Base-by-base conservation (phyloP, 495 filamentous ascomycete genomes). In the Daldinia concentrica region DNA sequence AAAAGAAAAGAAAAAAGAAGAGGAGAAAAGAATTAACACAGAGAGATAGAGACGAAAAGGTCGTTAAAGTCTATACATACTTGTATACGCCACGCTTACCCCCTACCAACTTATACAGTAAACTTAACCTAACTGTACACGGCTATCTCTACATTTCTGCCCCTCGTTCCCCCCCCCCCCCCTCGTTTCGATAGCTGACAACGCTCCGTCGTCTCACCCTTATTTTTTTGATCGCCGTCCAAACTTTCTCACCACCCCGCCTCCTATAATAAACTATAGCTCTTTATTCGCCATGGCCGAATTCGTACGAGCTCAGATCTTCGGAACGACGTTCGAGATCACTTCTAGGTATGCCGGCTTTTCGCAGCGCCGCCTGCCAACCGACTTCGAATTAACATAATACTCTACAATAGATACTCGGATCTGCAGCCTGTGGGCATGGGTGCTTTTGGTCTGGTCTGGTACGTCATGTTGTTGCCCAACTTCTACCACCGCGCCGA, bases 301-400 rank as follows among this genome's bases (percentile, higher is more conserved):
- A 90, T 99, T 99, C 84, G 93, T 98, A 75, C 92, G 95, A 80
- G 94, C 95, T 77, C 93, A 97, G 89, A 98, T 99, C 80, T 99
- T 99, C 79, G 96, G 95, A 80, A 98, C 96, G 58, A 98, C 95
- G 70, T 99, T 99, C 77, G 95, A 99, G 87, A 99, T 99, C 83
- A 99, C 95, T 69, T 98, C 95, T 86, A 91, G 95, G 94, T 97
- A 88, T 74, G 83, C 66, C 52, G 51, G 37, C 64, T 36, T 37
- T 61, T 55, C 14, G 26, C 61, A 66, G 63, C 64, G 45, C 73
- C n/a, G 56, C 41, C 58, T 50, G 56, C 24, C 48, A 51, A 29
- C 71, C 22, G 41, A 15, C 57, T 11, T 32, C 30, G 36, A 45
- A 69, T 67, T 75, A 59, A 80, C 68, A 52, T 58, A 76, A 60